A percentile compares a stretch with the other conserved stretches of the same genome.
Evolutionary conservation across 257 asterid genomes (phyloP).

Genomic region (Euphrasia confusa): DNA sequence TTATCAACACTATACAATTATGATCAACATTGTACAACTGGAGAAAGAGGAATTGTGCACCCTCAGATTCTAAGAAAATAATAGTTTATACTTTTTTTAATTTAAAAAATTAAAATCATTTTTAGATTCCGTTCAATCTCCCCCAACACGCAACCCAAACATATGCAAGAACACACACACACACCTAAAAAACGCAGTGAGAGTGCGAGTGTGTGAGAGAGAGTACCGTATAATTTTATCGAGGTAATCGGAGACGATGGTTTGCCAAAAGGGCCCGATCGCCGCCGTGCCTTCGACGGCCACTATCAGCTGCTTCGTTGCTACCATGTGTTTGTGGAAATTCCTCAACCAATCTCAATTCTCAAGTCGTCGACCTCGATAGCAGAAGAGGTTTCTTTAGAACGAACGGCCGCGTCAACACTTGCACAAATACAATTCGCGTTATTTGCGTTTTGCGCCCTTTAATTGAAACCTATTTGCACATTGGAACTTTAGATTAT

Average conservation of each 20-base stretch:
- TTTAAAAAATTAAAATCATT: not conserved
- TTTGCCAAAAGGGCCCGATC: constrained; percentile 72
- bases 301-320: constrained; percentile 61
- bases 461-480: too few relatives aligned
- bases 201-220: constrained; percentile 11
- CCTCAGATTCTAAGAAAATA: not conserved
- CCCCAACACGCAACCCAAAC: not conserved
- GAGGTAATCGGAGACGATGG: constrained; percentile 71
- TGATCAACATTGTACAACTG: too few relatives aligned
- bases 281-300: constrained; percentile 95
- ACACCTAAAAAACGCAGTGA: constrained; percentile 5
- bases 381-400: not conserved
- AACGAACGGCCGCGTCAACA: not conserved
- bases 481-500: too few relatives aligned
- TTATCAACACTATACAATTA: too few relatives aligned
- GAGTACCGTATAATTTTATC: constrained; percentile 67
- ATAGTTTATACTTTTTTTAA: not conserved
- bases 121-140: not conserved
- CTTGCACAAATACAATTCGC: not conserved
- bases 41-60: not conserved
- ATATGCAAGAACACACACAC: too few relatives aligned
- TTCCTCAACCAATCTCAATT: constrained; percentile 9
- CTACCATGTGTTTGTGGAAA: constrained; percentile 28
- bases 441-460: not conserved
- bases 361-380: not conserved